Evolutionary conservation across 257 asterid species (phyloP).

Genomic region (Gentiana macrophylla): DNA sequence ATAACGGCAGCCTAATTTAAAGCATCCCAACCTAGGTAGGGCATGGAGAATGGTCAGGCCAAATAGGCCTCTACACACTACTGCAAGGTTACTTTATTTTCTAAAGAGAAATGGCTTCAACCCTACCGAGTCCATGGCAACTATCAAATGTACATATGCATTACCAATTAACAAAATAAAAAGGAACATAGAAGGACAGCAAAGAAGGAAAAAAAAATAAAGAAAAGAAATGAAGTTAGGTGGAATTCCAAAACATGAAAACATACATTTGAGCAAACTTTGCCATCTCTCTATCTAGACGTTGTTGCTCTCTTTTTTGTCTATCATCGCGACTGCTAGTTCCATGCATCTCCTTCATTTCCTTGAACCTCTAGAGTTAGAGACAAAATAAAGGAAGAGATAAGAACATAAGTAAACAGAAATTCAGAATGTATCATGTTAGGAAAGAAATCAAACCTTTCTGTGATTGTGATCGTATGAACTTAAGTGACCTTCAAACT

Average conservation of each 20-base stretch:
- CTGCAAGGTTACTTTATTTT: no score
- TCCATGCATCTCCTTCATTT: constrained; percentile 99
- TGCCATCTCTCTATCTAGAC: constrained; percentile 88
- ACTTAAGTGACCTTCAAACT: constrained; percentile 94
- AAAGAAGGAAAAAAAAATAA: neutral
- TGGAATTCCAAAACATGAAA: neutral
- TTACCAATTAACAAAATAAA: neutral
- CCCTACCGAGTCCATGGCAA: no score
- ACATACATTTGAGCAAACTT: constrained; percentile 74
- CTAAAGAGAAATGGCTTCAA: no score
- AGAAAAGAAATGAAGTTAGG: neutral
- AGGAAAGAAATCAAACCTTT: constrained; percentile 37
- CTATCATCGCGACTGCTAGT: constrained; percentile 93
- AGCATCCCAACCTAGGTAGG: neutral
- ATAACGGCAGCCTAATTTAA: neutral
- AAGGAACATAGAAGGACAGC: neutral
- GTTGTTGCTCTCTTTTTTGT: constrained; percentile 90
- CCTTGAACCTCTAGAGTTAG: constrained; percentile 71
- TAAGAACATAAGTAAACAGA: constrained; percentile 8
- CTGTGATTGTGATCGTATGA: constrained; percentile 99
- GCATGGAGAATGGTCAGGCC: neutral
- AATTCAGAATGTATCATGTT: neutral
- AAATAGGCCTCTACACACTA: no score
- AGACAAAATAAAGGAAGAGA: constrained; percentile 2
- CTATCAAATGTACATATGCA: neutral